phyloP scores from a whole-genome alignment of 129 eudicot species.

The Ambrosia artemisiifolia region DNA sequence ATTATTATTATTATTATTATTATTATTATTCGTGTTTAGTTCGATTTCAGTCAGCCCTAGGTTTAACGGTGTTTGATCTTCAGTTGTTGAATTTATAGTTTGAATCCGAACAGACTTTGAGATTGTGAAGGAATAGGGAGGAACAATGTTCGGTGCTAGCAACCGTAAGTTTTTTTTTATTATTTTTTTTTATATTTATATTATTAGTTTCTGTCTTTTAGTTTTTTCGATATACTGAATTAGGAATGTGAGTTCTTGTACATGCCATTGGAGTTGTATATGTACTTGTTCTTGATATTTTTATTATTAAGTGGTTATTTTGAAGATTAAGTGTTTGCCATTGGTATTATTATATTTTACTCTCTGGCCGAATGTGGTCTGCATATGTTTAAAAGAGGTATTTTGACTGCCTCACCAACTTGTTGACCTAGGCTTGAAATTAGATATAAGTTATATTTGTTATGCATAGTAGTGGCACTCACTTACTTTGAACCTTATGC shows the following conservation, averaged over 20 bases:
- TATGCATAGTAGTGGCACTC: too few relatives aligned
- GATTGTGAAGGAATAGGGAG: constrained; percentile 19
- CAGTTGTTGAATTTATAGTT: too few relatives aligned
- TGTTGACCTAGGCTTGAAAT: not conserved
- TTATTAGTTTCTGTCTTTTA: not conserved
- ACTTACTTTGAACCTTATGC: too few relatives aligned
- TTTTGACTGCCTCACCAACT: not conserved
- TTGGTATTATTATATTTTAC: not conserved
- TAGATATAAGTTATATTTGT: too few relatives aligned
- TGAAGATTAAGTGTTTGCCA: not conserved
- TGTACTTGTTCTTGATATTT: too few relatives aligned
- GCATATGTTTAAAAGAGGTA: not conserved
- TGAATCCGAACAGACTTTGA: too few relatives aligned
- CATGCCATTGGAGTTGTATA: not conserved
- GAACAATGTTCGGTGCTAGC: constrained; percentile 28
- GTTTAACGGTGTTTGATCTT: too few relatives aligned
- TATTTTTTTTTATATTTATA: not conserved
- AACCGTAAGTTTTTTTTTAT: constrained; percentile 20
- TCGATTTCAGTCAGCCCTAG: too few relatives aligned
- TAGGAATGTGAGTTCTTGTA: not conserved
- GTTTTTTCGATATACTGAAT: not conserved
- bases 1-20: too few relatives aligned
- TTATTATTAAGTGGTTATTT: too few relatives aligned
- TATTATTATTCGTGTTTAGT: too few relatives aligned
- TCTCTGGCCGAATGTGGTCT: not conserved